These are phyloP conservation scores for Takakia lepidozioides DNA, from an alignment of 225 moss, liverwort and hornwort genomes.

Conservation along the genomic window DNA sequence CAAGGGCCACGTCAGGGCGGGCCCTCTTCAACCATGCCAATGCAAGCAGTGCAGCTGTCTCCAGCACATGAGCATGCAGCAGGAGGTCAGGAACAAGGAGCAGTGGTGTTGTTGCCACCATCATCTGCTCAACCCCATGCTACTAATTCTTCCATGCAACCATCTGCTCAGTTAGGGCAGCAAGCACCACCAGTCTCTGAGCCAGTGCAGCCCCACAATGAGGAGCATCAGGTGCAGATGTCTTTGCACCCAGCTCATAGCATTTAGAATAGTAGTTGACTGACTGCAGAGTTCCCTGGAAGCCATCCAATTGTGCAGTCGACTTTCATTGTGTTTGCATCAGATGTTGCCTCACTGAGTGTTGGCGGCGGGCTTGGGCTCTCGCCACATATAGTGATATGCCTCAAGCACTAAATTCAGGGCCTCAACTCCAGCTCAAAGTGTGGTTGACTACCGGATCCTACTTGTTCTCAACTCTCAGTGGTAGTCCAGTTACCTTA, in stretches of 20 bases:
- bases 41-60: constrained; percentile 23
- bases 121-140: constrained; percentile 30
- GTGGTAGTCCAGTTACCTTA: too few relatives aligned
- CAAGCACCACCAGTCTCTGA: constrained; percentile 32
- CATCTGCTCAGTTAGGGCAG: constrained; percentile 31
- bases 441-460: too few relatives aligned
- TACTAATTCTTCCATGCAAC: constrained; percentile 33
- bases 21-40: constrained; percentile 40
- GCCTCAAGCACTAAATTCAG: too few relatives aligned
- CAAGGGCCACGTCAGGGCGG: constrained; percentile 32
- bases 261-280: too few relatives aligned
- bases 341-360: too few relatives aligned
- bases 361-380: too few relatives aligned
- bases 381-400: too few relatives aligned
- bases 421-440: too few relatives aligned
- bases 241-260: constrained; percentile 45
- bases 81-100: constrained; percentile 24
- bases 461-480: too few relatives aligned
- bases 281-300: too few relatives aligned
- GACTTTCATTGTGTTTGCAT: too few relatives aligned
- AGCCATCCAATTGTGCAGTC: too few relatives aligned
- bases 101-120: constrained; percentile 40
- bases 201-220: constrained; percentile 23
- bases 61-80: constrained; percentile 44
- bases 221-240: constrained; percentile 45